Evolutionary conservation across 352 stramenopile genomes (phyloP).

Genomic region (Globisporangium middletonii): DNA sequence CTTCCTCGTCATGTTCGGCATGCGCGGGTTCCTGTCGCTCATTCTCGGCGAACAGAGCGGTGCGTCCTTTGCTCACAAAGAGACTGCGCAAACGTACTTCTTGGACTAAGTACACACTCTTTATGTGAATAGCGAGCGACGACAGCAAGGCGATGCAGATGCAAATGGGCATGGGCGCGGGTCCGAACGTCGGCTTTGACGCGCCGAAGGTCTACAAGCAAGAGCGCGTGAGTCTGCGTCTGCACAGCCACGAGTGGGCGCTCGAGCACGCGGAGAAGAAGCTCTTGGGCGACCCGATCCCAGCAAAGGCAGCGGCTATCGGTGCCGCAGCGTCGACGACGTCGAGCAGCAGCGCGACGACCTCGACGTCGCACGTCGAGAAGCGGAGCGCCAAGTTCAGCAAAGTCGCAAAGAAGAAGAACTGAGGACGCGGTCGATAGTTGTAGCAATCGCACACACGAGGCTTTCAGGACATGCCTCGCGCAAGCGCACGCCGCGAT

Average conservation of each 20-base stretch:
- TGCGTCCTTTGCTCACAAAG: conserved; percentile 16
- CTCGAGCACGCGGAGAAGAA: conserved; percentile 82
- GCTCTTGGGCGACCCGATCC: conserved; percentile 68
- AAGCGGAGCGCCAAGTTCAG: conserved; percentile 68
- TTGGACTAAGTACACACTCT: background rate
- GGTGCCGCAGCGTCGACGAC: conserved; percentile 4
- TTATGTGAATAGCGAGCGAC: conserved; percentile 50
- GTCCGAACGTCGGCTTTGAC: conserved; percentile 85
- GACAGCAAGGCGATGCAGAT: conserved; percentile 89
- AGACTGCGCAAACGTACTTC: background rate
- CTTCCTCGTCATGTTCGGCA: conserved; percentile 99
- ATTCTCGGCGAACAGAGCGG: conserved; percentile 91
- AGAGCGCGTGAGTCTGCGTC: conserved; percentile 74
- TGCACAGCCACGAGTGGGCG: conserved; percentile 80
- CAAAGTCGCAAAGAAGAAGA: conserved; percentile 65
- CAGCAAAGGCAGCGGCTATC: conserved; percentile 23
- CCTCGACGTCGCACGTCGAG: conserved; percentile 29
- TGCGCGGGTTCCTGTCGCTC: conserved; percentile 95
- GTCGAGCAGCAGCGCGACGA: conserved; percentile 10
- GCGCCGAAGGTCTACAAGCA: conserved; percentile 88
- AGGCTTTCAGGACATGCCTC: too few species aligned
- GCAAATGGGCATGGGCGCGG: conserved; percentile 90
- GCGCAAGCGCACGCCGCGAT: too few species aligned
- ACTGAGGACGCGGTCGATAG: background rate
- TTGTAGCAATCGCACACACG: too few species aligned